Percentiles rank a stretch among this genome's conserved stretches.
These are phyloP conservation scores for Candida fluviatilis DNA, from an alignment of 805 yeast species.

Conservation along the genomic window DNA sequence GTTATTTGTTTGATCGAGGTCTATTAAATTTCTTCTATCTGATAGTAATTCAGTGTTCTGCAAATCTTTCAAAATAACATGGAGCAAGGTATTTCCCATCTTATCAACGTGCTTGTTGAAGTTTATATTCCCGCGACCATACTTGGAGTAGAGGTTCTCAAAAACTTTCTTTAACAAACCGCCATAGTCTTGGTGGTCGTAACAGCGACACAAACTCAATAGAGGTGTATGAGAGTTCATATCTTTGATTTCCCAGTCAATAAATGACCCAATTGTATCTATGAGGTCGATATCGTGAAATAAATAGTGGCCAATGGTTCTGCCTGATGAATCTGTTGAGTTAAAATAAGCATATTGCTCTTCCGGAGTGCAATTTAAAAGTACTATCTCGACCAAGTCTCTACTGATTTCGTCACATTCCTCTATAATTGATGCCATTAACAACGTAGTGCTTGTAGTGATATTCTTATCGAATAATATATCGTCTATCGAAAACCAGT, in stretches of 20 bases:
- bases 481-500: constrained; percentile 60
- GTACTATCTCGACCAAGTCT: constrained; percentile 41
- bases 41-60: constrained; percentile 21
- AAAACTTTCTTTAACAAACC: constrained; percentile 45
- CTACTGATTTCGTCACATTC: constrained; percentile 45
- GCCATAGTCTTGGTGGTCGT: constrained; percentile 68
- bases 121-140: constrained; percentile 40
- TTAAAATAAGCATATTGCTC: constrained; percentile 52
- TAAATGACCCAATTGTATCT: constrained; percentile 46
- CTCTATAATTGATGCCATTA: constrained; percentile 58
- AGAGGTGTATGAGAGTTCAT: constrained; percentile 71
- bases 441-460: constrained; percentile 47
- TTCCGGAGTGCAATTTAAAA: constrained; percentile 33
- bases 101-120: constrained; percentile 65
- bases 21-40: constrained; percentile 21
- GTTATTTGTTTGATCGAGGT: constrained; percentile 56
- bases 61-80: constrained; percentile 56
- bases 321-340: constrained; percentile 44
- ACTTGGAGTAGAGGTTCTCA: constrained; percentile 33
- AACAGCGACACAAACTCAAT: constrained; percentile 69
- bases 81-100: constrained; percentile 74
- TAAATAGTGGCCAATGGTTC: constrained; percentile 73
- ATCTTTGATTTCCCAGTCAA: constrained; percentile 72
- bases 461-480: constrained; percentile 59
- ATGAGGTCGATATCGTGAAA: constrained; percentile 54